A percentile compares a stretch with the other conserved stretches of the same genome.
These are phyloP conservation scores for Teunomyces tritomae DNA, from an alignment of 805 yeast species.

Conservation along the genomic window DNA sequence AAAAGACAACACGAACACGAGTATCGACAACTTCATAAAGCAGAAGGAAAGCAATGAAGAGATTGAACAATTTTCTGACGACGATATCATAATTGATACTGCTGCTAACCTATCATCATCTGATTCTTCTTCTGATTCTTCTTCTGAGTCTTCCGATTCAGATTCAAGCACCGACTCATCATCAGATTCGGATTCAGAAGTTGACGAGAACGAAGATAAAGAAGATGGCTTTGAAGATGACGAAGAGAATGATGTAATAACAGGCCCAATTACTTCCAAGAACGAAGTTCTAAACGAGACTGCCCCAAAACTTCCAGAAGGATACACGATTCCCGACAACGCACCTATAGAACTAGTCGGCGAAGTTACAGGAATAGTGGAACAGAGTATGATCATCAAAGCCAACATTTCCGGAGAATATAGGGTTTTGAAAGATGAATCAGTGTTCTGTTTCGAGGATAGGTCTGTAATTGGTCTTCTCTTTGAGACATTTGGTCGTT, in stretches of 20 bases:
- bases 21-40: constrained; percentile 7
- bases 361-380: constrained; percentile 62
- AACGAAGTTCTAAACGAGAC: constrained; percentile 72
- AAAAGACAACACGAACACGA: not conserved
- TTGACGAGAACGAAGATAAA: constrained; percentile 10
- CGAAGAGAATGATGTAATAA: constrained; percentile 43
- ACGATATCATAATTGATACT: constrained; percentile 12
- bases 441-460: constrained; percentile 76
- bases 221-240: constrained; percentile 28
- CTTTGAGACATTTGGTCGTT: constrained; percentile 86
- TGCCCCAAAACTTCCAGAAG: constrained; percentile 67
- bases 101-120: constrained; percentile 12
- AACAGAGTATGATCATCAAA: constrained; percentile 65
- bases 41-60: constrained; percentile 5
- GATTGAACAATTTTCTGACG: constrained; percentile 11
- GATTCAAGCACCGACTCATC: constrained; percentile 17
- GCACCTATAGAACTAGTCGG: constrained; percentile 77
- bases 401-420: constrained; percentile 81
- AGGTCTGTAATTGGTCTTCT: constrained; percentile 69
- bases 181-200: constrained; percentile 19
- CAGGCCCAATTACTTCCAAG: constrained; percentile 72
- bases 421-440: constrained; percentile 74
- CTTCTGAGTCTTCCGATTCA: constrained; percentile 18
- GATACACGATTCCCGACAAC: constrained; percentile 52
- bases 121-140: constrained; percentile 12